These are phyloP conservation scores for Stagonosporopsis rhizophila DNA, from an alignment of 2,329 filamentous ascomycete genomes.

Conservation along the genomic window DNA sequence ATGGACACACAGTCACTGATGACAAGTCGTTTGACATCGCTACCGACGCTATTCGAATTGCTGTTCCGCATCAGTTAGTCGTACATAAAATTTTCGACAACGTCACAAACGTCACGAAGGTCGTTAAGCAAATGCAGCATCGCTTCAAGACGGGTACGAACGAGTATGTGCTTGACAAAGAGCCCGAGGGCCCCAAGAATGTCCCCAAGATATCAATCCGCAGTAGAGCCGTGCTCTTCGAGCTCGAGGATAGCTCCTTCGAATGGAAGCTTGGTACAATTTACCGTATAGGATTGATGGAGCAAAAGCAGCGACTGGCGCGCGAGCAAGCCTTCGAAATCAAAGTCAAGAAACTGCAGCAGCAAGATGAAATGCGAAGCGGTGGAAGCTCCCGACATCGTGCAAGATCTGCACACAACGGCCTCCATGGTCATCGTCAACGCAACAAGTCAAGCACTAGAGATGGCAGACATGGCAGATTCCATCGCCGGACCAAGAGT, in stretches of 20 bases:
- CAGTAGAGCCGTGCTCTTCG: constrained; percentile 82
- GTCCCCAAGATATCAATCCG: constrained; percentile 87
- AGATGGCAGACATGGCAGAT: constrained; percentile 38
- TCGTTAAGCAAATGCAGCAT: constrained; percentile 88
- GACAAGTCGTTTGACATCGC: constrained; percentile 85
- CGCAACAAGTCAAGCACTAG: constrained; percentile 46
- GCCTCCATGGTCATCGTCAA: constrained; percentile 42
- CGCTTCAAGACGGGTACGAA: constrained; percentile 87
- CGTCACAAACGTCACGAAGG: constrained; percentile 84
- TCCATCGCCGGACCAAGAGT: constrained; percentile 52
- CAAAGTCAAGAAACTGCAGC: constrained; percentile 85
- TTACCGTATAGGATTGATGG: constrained; percentile 84
- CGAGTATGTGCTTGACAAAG: constrained; percentile 86
- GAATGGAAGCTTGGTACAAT: constrained; percentile 97
- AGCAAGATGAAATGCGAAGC: constrained; percentile 57
- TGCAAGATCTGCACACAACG: constrained; percentile 58
- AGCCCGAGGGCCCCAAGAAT: constrained; percentile 82
- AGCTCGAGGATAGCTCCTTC: constrained; percentile 94
- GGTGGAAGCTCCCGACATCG: constrained; percentile 58
- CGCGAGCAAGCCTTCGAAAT: constrained; percentile 88
- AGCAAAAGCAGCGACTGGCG: constrained; percentile 88
- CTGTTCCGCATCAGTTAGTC: constrained; percentile 88
- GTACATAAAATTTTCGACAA: constrained; percentile 95
- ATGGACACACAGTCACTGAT: constrained; percentile 66
- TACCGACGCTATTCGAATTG: constrained; percentile 84